phyloP scores from a whole-genome alignment of 768 basidiomycete genomes.

The Suillus lakei region DNA sequence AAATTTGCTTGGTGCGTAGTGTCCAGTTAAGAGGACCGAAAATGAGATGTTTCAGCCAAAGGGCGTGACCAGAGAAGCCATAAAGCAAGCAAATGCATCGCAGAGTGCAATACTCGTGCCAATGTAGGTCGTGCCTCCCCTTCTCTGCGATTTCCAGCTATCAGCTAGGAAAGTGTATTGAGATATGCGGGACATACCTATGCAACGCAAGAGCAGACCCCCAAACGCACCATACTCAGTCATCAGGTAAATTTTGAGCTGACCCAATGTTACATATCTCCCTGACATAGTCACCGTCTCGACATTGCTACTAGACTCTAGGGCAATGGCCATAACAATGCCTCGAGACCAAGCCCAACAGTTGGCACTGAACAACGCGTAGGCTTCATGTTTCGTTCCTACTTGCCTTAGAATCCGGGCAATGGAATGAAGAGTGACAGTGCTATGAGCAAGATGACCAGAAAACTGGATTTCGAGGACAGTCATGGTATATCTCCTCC shows the following conservation, averaged over 20 bases:
- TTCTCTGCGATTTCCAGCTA: neutral
- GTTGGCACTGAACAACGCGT: conserved; percentile 4
- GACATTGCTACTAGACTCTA: neutral
- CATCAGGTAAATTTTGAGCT: conserved; percentile 1
- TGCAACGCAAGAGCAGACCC: neutral
- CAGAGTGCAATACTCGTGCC: neutral
- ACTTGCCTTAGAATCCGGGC: neutral
- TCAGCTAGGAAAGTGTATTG: neutral
- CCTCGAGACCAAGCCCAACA: conserved; percentile 9
- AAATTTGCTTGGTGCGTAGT: neutral
- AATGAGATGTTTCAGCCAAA: conserved; percentile 1
- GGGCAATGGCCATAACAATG: neutral
- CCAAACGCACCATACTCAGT: conserved; percentile 5
- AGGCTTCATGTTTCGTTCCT: neutral
- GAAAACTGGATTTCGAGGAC: conserved; percentile 4
- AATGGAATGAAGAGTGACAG: neutral
- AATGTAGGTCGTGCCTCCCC: neutral
- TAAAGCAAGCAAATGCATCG: neutral
- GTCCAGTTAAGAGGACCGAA: conserved; percentile 2
- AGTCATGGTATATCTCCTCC: neutral
- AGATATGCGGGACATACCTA: neutral
- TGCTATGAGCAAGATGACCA: neutral
- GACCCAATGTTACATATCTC: neutral
- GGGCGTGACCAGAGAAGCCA: neutral
- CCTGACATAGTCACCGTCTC: neutral